Evolutionary conservation across 768 basidiomycete species (phyloP), one percentile per base, ranked within the genome.

Genomic region (Rhizopogon vinicolor): DNA sequence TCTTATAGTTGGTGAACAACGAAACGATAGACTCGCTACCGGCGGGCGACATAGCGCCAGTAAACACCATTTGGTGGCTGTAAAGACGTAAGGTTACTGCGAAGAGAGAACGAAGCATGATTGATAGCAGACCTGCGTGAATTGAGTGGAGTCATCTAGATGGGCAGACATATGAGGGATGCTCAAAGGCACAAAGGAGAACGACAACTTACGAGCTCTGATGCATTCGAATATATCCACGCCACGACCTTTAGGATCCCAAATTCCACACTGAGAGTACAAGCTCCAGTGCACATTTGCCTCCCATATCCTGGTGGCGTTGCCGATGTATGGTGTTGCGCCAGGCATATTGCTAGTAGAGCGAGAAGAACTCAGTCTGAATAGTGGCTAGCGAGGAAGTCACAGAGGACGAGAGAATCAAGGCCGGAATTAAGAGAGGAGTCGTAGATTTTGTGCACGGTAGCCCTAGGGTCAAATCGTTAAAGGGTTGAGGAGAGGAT

Each of bases 201-300:
- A 40, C 28, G 51, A 58, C 39, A 51, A 46, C 85, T 70, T 69
- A 89, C 87, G 87, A 62, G 81, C 79, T 68, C 75, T 70, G 52
- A 88, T 73, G 65, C 87, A 89, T 63, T 89, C 86, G 86, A 86
- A 89, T 53, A 89, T 79, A 54, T 87, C 85, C 41, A 89, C 87
- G 28, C 84, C 82, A 41, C 81, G 79, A 51, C 81, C 76, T 68
- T 77, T 79, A 22, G 80, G 70, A 69, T 89, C 84, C 87, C 86
- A 89, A 13, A 85, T 76, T 53, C 83, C 83, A 67, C 87, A 89
- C 64, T 89, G 87, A 57, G 81, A 81, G 66, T 80, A 77, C 43
- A 83, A 59, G 22, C 76, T 62, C 87, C 87, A 89, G 67, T 83
- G 73, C 41, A 85, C 74, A 65, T 85, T 84, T 63, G 77, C 62